A percentile compares a stretch with the other conserved stretches of the same genome.
These are phyloP conservation scores for Flammula alnicola DNA, from an alignment of 1,284 basidiomycete species.

Conservation along the genomic window DNA sequence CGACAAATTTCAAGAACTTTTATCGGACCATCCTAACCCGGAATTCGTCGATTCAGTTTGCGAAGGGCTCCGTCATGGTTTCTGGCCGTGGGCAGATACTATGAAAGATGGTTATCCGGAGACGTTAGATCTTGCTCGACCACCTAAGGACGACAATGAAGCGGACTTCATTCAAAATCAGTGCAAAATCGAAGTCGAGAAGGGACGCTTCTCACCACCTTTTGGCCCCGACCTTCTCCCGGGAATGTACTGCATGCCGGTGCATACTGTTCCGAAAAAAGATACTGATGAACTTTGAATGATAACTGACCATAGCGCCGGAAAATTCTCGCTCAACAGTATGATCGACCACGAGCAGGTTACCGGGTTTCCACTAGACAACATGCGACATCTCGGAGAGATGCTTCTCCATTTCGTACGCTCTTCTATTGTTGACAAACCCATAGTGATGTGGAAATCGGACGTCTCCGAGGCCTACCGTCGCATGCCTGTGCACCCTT, in stretches of 20 bases:
- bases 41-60: slow-evolving; percentile 37
- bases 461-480: slow-evolving; percentile 41
- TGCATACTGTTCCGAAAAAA: slow-evolving; percentile 43
- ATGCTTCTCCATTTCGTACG: slow-evolving; percentile 3
- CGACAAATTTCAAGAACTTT: slow-evolving; percentile 28
- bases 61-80: slow-evolving; percentile 34
- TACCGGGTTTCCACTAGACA: slow-evolving; percentile 14
- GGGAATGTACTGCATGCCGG: slow-evolving; percentile 27
- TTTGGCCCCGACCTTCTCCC: slow-evolving; percentile 42
- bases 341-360: slow-evolving; percentile 7
- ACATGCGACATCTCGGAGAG: slow-evolving; percentile 8
- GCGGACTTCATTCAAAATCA: slow-evolving; percentile 30
- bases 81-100: slow-evolving; percentile 43
- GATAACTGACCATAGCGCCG: slow-evolving; percentile 42
- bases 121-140: slow-evolving; percentile 3
- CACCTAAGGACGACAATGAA: neutral
- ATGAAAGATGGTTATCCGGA: slow-evolving; percentile 1
- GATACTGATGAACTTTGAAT: slow-evolving; percentile 36
- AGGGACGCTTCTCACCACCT: slow-evolving; percentile 34
- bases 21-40: slow-evolving; percentile 35
- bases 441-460: slow-evolving; percentile 35
- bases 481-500: slow-evolving; percentile 37
- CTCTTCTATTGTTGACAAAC: no score
- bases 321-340: slow-evolving; percentile 34
- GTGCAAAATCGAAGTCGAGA: slow-evolving; percentile 31